These are phyloP conservation scores for Yamadazyma atmosphaerica DNA, from an alignment of 1,139 yeast species.

Conservation along the genomic window DNA sequence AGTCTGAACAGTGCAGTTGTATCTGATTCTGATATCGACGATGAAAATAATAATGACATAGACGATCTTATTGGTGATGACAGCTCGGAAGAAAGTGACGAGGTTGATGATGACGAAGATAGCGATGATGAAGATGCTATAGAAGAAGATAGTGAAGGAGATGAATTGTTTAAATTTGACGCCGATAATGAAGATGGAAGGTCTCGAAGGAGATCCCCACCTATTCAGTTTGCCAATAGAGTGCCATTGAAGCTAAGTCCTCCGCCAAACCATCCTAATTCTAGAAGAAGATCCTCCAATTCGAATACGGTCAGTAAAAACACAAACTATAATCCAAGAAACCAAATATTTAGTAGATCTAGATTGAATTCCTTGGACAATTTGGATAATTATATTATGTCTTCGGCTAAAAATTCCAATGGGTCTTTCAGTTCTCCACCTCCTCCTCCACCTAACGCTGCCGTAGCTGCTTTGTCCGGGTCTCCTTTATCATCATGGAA, in stretches of 20 bases:
- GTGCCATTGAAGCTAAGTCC: slow-evolving; percentile 46
- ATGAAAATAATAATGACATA: slow-evolving; percentile 21
- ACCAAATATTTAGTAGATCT: slow-evolving; percentile 39
- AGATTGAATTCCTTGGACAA: slow-evolving; percentile 46
- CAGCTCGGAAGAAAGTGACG: slow-evolving; percentile 20
- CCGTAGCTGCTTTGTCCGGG: slow-evolving; percentile 19
- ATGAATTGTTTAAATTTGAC: slow-evolving; percentile 45
- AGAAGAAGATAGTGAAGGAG: slow-evolving; percentile 22
- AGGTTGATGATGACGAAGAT: slow-evolving; percentile 15
- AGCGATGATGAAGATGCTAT: slow-evolving; percentile 20
- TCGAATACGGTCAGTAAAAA: slow-evolving; percentile 18
- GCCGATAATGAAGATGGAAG: slow-evolving; percentile 31
- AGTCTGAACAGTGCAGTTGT: slow-evolving; percentile 30
- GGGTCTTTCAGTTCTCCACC: slow-evolving; percentile 41
- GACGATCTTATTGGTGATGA: slow-evolving; percentile 23
- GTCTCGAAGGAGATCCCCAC: slow-evolving; percentile 27
- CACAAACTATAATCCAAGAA: slow-evolving; percentile 22
- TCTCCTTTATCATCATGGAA: slow-evolving; percentile 30
- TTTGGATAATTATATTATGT: slow-evolving; percentile 42
- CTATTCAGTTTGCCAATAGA: slow-evolving; percentile 45
- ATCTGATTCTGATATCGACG: slow-evolving; percentile 49
- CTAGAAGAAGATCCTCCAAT: slow-evolving; percentile 31
- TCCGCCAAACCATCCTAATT: slow-evolving; percentile 22
- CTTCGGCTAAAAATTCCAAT: slow-evolving; percentile 41
- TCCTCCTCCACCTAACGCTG: slow-evolving; percentile 22